Percentiles rank a stretch among this genome's conserved stretches.
phyloP scores from a whole-genome alignment of 148 eudicot species.

The Hydrangea macrophylla region DNA sequence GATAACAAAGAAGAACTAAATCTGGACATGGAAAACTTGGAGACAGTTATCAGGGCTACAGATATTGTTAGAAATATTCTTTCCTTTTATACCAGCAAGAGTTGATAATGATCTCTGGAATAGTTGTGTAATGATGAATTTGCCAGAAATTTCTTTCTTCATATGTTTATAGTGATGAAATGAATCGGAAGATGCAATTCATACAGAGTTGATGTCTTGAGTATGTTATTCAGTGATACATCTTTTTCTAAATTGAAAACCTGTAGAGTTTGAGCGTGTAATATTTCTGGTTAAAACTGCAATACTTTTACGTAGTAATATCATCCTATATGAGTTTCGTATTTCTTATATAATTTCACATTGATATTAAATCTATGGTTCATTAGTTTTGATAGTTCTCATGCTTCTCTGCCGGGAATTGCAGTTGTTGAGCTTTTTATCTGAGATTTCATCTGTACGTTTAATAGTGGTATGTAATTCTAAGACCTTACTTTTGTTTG shows the following conservation, averaged over 20 bases:
- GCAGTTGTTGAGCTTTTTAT: slow-evolving; percentile 86
- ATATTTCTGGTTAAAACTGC: not conserved
- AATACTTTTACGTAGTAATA: not conserved
- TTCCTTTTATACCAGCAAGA: not conserved
- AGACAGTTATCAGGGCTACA: not conserved
- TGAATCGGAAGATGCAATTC: not conserved
- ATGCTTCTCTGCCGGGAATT: slow-evolving; percentile 25
- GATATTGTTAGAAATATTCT: not conserved
- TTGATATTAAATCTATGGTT: not conserved
- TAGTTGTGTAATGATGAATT: not conserved
- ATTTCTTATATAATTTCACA: not conserved
- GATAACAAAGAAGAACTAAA: not conserved
- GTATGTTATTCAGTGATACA: too few relatives aligned
- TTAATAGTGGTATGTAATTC: slow-evolving; percentile 70
- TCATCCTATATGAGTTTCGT: not conserved
- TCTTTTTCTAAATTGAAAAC: too few relatives aligned
- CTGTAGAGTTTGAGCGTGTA: too few relatives aligned
- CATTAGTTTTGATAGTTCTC: not conserved
- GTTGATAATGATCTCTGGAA: not conserved
- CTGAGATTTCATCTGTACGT: slow-evolving; percentile 76
- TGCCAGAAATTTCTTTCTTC: not conserved
- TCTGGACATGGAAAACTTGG: not conserved
- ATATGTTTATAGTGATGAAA: too few relatives aligned
- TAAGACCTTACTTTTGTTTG: not conserved
- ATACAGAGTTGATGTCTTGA: not conserved